These are phyloP conservation scores for Penicillium paradoxum DNA, from an alignment of 495 filamentous ascomycete species.

Conservation along the genomic window DNA sequence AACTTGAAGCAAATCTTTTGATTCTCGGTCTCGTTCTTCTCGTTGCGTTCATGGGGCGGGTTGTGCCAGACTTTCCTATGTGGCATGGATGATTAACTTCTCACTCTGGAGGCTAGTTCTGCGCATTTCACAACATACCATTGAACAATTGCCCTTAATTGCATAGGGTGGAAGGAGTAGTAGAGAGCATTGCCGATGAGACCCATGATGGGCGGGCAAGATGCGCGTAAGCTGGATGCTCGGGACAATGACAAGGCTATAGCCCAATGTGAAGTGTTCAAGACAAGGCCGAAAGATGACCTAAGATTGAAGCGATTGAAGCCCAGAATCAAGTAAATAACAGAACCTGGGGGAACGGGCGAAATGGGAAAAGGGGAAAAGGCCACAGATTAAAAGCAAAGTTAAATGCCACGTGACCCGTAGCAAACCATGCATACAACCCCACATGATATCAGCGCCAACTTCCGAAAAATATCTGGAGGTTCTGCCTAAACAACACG, in stretches of 20 bases:
- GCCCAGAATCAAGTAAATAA: constrained; percentile 1
- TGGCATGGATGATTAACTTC: background rate
- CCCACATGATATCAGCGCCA: constrained; percentile 12
- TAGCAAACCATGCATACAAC: constrained; percentile 7
- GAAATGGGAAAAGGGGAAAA: constrained; percentile 8
- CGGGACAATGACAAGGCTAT: background rate
- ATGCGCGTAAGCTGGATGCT: constrained; percentile 8
- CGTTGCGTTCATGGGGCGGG: constrained; percentile 78
- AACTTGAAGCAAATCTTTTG: constrained; percentile 79
- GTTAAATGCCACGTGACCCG: constrained; percentile 4
- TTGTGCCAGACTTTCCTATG: constrained; percentile 94
- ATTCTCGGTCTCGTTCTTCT: constrained; percentile 64
- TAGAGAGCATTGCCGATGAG: constrained; percentile 59
- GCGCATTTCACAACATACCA: constrained; percentile 53
- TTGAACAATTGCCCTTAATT: constrained; percentile 86
- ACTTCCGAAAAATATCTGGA: constrained; percentile 3
- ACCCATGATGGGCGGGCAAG: constrained; percentile 42
- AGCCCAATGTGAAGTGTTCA: background rate
- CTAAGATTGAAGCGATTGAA: background rate
- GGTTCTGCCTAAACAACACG: constrained; percentile 9
- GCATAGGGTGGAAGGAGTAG: constrained; percentile 67
- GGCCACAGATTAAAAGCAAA: constrained; percentile 6
- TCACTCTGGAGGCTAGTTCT: too few species aligned
- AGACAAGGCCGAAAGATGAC: background rate
- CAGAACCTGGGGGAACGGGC: constrained; percentile 1